phyloP scores from a whole-genome alignment of 345 rosid genomes.

The Populus simonii region DNA sequence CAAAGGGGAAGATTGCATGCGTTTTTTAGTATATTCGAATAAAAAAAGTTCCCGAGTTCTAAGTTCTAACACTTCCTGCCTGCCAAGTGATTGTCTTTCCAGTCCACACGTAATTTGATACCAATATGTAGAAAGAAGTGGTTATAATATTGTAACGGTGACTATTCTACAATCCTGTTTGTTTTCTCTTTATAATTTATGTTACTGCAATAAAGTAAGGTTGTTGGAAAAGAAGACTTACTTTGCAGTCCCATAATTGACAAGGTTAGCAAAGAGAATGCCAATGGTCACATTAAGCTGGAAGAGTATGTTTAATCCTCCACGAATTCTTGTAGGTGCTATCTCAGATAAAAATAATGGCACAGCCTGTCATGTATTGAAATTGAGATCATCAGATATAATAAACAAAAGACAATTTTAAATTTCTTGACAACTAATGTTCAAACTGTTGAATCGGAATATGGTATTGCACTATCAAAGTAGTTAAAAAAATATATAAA shows the following conservation, averaged over 20 bases:
- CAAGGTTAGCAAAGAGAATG: conserved; percentile 81
- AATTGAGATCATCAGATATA: background rate
- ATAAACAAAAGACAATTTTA: background rate
- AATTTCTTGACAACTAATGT: background rate
- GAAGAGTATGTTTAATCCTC: conserved; percentile 85
- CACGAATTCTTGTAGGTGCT: conserved; percentile 91
- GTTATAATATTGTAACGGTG: background rate
- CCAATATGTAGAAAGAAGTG: background rate
- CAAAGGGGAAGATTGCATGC: background rate
- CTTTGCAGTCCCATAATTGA: conserved; percentile 94
- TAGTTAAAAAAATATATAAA: background rate
- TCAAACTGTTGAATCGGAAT: background rate
- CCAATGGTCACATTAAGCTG: conserved; percentile 95
- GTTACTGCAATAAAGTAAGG: background rate
- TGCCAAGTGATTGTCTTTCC: background rate
- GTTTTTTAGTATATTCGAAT: background rate
- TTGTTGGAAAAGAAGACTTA: conserved; percentile 26
- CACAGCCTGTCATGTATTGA: conserved; percentile 54
- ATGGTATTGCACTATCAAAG: background rate
- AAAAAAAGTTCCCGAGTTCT: background rate
- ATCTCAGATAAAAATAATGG: conserved; percentile 94
- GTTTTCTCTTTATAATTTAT: background rate
- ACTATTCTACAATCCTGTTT: background rate
- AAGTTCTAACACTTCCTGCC: background rate
- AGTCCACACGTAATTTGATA: background rate